Evolutionary conservation across 78 protist species (phyloP).

Genomic region (Chrysochromulina parva): DNA sequence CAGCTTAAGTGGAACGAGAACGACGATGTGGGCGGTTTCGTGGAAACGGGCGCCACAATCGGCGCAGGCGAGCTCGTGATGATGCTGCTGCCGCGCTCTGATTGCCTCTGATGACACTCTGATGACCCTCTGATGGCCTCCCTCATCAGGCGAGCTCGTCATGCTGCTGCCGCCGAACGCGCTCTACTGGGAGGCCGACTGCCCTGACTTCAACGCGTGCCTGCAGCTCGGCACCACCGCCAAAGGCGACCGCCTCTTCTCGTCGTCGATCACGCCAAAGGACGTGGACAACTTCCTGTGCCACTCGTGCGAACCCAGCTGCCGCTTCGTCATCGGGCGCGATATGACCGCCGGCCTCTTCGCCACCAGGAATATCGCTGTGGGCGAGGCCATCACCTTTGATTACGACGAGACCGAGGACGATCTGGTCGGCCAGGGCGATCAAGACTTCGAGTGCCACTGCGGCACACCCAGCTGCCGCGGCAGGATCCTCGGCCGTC

Average conservation of each 20-base stretch:
- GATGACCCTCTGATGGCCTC: too few relatives aligned
- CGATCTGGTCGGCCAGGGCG: background rate
- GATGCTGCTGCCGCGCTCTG: too few relatives aligned
- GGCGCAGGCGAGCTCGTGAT: too few relatives aligned
- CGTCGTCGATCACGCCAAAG: background rate
- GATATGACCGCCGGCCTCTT: background rate
- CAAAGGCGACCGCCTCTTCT: constrained; percentile 19
- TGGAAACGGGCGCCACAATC: too few relatives aligned
- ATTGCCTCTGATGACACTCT: too few relatives aligned
- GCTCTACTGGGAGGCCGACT: background rate
- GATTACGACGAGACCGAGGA: constrained; percentile 20
- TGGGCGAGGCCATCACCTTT: background rate
- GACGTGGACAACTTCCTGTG: constrained; percentile 22
- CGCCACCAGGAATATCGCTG: background rate
- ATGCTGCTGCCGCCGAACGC: constrained; percentile 2
- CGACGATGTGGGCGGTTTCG: too few relatives aligned
- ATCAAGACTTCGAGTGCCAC: background rate
- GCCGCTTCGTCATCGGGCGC: background rate
- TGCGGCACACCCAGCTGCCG: background rate
- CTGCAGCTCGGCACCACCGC: background rate
- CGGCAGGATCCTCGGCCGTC: background rate
- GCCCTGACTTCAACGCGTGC: background rate
- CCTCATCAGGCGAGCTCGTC: constrained; percentile 8
- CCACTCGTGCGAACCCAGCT: constrained; percentile 15
- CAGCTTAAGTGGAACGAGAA: background rate